These are phyloP conservation scores for Chrysosporium queenslandicum DNA, from an alignment of 2,329 filamentous ascomycete genomes.

Conservation along the genomic window DNA sequence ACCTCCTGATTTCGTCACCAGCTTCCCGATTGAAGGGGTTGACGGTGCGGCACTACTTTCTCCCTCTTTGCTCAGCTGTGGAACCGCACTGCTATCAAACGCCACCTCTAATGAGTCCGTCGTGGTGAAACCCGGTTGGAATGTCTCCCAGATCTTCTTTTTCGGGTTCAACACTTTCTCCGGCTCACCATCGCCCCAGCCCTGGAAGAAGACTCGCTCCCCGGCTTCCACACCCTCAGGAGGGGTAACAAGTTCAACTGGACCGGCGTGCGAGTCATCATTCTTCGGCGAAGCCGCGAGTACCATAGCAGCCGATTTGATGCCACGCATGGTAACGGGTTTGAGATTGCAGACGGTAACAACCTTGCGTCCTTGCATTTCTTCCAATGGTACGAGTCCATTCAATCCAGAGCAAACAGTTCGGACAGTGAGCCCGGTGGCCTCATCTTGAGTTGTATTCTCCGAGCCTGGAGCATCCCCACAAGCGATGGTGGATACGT, in stretches of 20 bases:
- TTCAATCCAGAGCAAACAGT: slow-evolving; percentile 97
- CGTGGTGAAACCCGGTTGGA: slow-evolving; percentile 93
- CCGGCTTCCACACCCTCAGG: slow-evolving; percentile 70
- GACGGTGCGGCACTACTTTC: slow-evolving; percentile 46
- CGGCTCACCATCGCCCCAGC: slow-evolving; percentile 75
- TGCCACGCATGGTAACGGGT: slow-evolving; percentile 96
- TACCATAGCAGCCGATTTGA: slow-evolving; percentile 78
- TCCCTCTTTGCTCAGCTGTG: slow-evolving; percentile 62
- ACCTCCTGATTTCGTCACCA: slow-evolving; percentile 68
- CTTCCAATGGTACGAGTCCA: slow-evolving; percentile 79
- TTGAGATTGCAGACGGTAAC: slow-evolving; percentile 96
- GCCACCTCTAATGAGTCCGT: slow-evolving; percentile 69
- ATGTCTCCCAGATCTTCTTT: slow-evolving; percentile 98
- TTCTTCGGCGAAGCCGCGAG: slow-evolving; percentile 80
- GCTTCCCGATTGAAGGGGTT: slow-evolving; percentile 46
- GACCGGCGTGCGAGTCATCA: slow-evolving; percentile 75
- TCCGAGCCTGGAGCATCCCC: slow-evolving; percentile 77
- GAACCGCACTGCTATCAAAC: slow-evolving; percentile 70
- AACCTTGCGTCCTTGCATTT: slow-evolving; percentile 95
- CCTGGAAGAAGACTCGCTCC: slow-evolving; percentile 84
- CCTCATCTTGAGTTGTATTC: slow-evolving; percentile 67
- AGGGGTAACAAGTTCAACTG: slow-evolving; percentile 83
- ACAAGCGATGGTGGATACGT: slow-evolving; percentile 88
- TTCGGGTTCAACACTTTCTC: slow-evolving; percentile 94
- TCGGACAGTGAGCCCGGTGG: slow-evolving; percentile 81